Evolutionary conservation across 2,329 filamentous ascomycete species (phyloP).

Genomic region (Orbilia quercus): DNA sequence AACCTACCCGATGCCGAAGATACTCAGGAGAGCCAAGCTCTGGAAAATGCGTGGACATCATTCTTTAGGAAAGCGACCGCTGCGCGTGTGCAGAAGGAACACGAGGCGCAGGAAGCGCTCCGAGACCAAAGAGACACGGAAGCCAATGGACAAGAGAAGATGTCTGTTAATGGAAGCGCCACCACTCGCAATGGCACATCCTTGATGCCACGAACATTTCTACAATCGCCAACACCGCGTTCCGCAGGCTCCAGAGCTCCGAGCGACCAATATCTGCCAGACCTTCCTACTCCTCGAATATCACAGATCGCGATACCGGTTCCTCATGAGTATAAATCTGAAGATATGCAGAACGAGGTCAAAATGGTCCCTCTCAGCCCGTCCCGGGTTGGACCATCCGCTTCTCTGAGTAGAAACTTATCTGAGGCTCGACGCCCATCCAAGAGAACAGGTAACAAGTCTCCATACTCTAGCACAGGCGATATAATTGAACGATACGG

Average conservation of each 20-base stretch:
- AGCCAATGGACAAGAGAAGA: constrained; percentile 13
- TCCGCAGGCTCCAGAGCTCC: constrained; percentile 44
- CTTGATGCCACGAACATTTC: constrained; percentile 45
- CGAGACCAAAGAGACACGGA: constrained; percentile 1
- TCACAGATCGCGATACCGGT: constrained; percentile 50
- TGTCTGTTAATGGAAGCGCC: constrained; percentile 18
- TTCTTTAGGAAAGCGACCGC: constrained; percentile 76
- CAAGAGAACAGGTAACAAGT: constrained; percentile 32
- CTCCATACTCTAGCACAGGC: constrained; percentile 33
- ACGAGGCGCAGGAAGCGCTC: constrained; percentile 62
- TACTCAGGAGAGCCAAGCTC: constrained; percentile 61
- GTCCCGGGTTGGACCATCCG: constrained; percentile 15
- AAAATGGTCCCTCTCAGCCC: constrained; percentile 44
- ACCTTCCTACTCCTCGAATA: constrained; percentile 30
- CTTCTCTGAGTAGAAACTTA: constrained; percentile 36
- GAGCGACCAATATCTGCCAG: constrained; percentile 42
- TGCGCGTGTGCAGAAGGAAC: constrained; percentile 66
- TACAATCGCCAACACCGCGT: constrained; percentile 45
- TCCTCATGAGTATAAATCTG: constrained; percentile 34
- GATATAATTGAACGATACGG: constrained; percentile 45
- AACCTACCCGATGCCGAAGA: constrained; percentile 57
- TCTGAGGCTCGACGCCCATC: constrained; percentile 42
- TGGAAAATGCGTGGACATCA: constrained; percentile 70
- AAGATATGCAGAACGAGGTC: constrained; percentile 28
- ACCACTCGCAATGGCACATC: constrained; percentile 20